Evolutionary conservation across 1,284 basidiomycete genomes (phyloP).

Genomic region (Cutaneotrichosporon cavernicola): DNA sequence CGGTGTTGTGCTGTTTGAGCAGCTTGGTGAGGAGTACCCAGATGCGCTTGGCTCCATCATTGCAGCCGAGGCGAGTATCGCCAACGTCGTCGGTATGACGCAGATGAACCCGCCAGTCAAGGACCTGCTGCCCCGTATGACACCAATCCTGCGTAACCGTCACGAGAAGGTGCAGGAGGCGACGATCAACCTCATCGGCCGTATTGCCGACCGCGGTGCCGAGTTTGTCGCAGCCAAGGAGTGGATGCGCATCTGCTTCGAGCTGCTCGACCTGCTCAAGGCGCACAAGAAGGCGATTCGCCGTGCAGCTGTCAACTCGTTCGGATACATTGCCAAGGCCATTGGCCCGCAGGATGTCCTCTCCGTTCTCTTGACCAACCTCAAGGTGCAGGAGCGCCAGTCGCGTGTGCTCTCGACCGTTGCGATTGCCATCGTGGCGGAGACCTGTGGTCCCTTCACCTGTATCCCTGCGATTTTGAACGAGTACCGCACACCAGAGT

Average conservation of each 20-base stretch:
- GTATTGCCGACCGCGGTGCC: conserved; percentile 95
- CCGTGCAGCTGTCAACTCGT: conserved; percentile 97
- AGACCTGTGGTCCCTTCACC: conserved; percentile 98
- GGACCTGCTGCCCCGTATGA: conserved; percentile 97
- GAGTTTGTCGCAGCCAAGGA: conserved; percentile 98
- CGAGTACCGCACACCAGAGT: conserved; percentile 95
- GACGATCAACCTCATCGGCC: conserved; percentile 98
- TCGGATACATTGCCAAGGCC: conserved; percentile 98
- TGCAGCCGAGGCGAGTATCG: conserved; percentile 95
- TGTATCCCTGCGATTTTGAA: conserved; percentile 98
- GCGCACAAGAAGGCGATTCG: conserved; percentile 99
- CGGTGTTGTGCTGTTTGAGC: conserved; percentile 95
- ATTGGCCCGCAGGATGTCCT: conserved; percentile 98
- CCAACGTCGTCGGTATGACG: conserved; percentile 99
- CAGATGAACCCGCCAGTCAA: conserved; percentile 99
- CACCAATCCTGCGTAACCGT: conserved; percentile 95
- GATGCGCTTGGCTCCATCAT: conserved; percentile 99
- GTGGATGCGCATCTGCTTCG: conserved; percentile 99
- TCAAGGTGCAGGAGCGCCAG: conserved; percentile 98
- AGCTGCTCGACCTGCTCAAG: conserved; percentile 93
- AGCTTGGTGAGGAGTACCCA: conserved; percentile 98
- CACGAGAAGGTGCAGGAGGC: conserved; percentile 99
- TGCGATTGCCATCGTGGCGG: conserved; percentile 92
- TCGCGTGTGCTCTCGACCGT: conserved; percentile 98
- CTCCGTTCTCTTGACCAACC: conserved; percentile 90